Base-by-base conservation (phyloP, 2,329 filamentous ascomycete genomes). In the Karstenula rhodostoma region DNA sequence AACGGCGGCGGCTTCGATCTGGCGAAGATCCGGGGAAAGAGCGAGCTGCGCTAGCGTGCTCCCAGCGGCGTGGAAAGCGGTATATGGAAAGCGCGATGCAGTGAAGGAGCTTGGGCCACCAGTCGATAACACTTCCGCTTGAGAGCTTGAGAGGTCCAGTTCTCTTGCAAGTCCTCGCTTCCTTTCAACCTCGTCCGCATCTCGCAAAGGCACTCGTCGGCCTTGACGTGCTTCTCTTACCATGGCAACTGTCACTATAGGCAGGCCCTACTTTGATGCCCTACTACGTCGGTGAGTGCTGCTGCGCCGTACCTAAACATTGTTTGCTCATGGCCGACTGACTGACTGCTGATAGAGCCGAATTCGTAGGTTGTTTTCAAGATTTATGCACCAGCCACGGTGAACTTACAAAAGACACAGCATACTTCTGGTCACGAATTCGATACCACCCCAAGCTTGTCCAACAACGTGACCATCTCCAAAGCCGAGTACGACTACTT, bases 401-500 rank as follows among this genome's bases (percentile, higher is more conserved):
- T 29, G 12, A 8, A 25, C 32, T 35, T 12, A 19, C n/a, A 3
- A 42, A 55, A 29, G 10, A 17, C 44, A 63, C 68, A 83, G 81
- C 77, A 81, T 71, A 78, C 74, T 25, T 76, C 77, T 57, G 73
- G 68, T 47, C 65, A 76, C 56, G 74, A 81, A 57, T 72, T 75
- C 56, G 71, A 74, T 27, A 74, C 76, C 51, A 74, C 79, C 56
- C 67, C 77, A 17, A 65, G 71, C 58, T 56, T 77, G 42, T 72
- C 76, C 25, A 62, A 62, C 58, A 79, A 79, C 62, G 80, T 90
- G 49, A 84, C 81, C 58, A 84, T 92, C 57, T 79, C 85, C 40
- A 87, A 83, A 69, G 74, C 78, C 52, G 88, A 93, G 70, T 87
- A 92, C 76, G 83, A 89, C 52, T 76, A 75, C 51, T 80, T 93